These are phyloP conservation scores for apple (Malus domestica) DNA, from an alignment of 306 rosid genomes.

Conservation along the genomic window ASM211411v1 NC_041792.1:19207907-19208406, in stretches of 20 bases:
- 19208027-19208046: background rate
- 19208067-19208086: background rate
- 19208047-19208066: background rate
- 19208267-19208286: too few species aligned
- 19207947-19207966: background rate
- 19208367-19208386: background rate
- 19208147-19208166: background rate
- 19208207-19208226: too few species aligned
- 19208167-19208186: too few species aligned
- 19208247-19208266: too few species aligned
- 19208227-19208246: too few species aligned
- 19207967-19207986: background rate
- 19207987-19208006: too few species aligned
- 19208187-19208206: too few species aligned
- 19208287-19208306: too few species aligned
- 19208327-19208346: background rate
- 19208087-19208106: too few species aligned
- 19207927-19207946: background rate
- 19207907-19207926: background rate
- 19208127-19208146: background rate
- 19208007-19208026: too few species aligned
- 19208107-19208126: background rate
- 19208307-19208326: background rate
- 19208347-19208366: background rate
- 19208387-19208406: background rate